phyloP scores from a whole-genome alignment of 176 grass and related monocot species.

The Juncus effusus region DNA sequence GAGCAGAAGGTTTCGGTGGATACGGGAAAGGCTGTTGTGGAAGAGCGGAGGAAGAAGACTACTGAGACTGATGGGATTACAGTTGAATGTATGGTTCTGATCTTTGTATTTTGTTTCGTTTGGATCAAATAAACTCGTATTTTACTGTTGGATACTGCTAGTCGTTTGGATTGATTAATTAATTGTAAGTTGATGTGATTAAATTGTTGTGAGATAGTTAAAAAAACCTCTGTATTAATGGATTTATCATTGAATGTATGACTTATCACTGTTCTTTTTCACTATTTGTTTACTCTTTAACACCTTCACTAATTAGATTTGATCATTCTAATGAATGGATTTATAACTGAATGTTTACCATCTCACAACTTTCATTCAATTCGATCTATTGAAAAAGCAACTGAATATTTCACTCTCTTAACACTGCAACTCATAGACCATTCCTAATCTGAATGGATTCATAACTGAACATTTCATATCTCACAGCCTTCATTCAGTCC shows the following conservation, averaged over 20 bases:
- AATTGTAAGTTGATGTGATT: background rate
- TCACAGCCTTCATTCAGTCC: too few species aligned
- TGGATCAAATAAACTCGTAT: background rate
- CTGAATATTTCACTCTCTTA: too few species aligned
- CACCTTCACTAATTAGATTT: too few species aligned
- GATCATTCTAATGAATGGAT: too few species aligned
- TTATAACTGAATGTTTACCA: too few species aligned
- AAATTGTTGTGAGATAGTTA: background rate
- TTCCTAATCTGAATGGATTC: too few species aligned
- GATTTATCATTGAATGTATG: background rate
- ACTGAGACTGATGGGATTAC: constrained; percentile 23
- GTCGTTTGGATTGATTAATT: background rate
- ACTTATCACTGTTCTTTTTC: background rate
- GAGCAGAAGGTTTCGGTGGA: constrained; percentile 39
- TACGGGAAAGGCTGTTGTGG: constrained; percentile 21
- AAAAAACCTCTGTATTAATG: background rate
- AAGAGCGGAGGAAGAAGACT: constrained; percentile 38
- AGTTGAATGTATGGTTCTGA: constrained; percentile 47
- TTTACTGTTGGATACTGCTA: constrained; percentile 4
- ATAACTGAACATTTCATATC: too few species aligned
- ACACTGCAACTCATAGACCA: too few species aligned
- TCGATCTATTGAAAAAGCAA: too few species aligned
- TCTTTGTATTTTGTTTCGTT: constrained; percentile 2
- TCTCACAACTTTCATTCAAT: too few species aligned
- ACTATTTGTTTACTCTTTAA: too few species aligned